Evolutionary conservation across 495 filamentous ascomycete species (phyloP).

Genomic region (Podospora didyma): DNA sequence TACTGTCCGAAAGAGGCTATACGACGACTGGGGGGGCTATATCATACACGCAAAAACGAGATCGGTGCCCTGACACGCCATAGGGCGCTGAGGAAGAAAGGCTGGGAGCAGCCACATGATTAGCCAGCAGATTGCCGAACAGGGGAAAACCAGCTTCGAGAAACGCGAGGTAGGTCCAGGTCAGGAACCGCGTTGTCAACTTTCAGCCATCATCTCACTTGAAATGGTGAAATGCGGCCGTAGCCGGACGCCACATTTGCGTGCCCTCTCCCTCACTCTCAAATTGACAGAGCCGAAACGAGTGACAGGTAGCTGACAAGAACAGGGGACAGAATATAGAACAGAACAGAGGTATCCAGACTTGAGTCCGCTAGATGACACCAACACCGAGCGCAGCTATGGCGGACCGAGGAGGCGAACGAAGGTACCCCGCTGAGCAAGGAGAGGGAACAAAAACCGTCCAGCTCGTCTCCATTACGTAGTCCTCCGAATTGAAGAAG

Average conservation of each 20-base stretch:
- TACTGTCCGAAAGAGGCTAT: slow-evolving; percentile 34
- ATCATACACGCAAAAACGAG: slow-evolving; percentile 36
- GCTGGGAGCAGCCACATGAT: slow-evolving; percentile 15
- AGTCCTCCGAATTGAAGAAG: too few species aligned
- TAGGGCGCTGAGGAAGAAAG: slow-evolving; percentile 33
- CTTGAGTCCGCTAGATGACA: neutral
- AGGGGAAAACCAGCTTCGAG: slow-evolving; percentile 11
- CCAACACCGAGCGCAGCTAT: neutral
- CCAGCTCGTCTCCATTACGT: too few species aligned
- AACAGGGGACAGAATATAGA: too few species aligned
- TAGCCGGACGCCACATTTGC: neutral
- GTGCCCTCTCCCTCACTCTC: neutral
- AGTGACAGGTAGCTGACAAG: too few species aligned
- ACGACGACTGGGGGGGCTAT: slow-evolving; percentile 41
- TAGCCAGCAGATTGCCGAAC: slow-evolving; percentile 30
- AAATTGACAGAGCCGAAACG: too few species aligned
- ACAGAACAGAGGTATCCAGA: neutral
- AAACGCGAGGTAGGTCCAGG: slow-evolving; percentile 2
- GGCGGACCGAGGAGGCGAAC: neutral
- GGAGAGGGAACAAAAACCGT: too few species aligned
- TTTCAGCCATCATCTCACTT: neutral
- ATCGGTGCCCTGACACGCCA: slow-evolving; percentile 38
- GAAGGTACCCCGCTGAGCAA: neutral
- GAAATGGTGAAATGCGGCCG: too few species aligned
- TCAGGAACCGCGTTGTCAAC: neutral